These are phyloP conservation scores for Paecilomyces formosus DNA, from an alignment of 2,329 filamentous ascomycete genomes.

Conservation along the genomic window DNA sequence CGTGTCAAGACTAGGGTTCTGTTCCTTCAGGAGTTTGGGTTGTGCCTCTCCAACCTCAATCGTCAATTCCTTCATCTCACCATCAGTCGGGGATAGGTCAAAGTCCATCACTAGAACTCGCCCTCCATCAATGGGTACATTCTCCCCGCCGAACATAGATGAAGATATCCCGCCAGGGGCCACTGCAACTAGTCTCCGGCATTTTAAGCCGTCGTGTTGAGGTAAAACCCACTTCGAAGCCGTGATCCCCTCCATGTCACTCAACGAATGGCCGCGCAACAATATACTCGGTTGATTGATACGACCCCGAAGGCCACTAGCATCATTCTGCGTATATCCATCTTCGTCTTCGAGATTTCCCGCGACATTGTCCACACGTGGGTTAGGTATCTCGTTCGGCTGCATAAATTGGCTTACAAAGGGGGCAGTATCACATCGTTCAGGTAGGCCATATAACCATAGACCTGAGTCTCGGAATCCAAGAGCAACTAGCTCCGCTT, in stretches of 20 bases:
- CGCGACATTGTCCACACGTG: not conserved
- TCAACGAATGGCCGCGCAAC: conserved; percentile 58
- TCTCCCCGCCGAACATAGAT: conserved; percentile 60
- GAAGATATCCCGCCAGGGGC: conserved; percentile 61
- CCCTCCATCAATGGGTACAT: conserved; percentile 71
- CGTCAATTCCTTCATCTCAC: conserved; percentile 50
- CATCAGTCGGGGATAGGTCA: conserved; percentile 53
- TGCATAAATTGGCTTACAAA: conserved; percentile 21
- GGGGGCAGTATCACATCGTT: conserved; percentile 55
- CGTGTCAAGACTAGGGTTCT: conserved; percentile 64
- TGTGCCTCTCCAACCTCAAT: conserved; percentile 68
- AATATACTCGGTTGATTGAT: conserved; percentile 55
- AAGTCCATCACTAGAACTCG: conserved; percentile 69
- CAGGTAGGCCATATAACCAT: conserved; percentile 73
- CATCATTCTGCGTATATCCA: conserved; percentile 10
- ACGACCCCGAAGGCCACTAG: conserved; percentile 25
- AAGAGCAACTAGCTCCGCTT: conserved; percentile 64
- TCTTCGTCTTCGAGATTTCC: conserved; percentile 2
- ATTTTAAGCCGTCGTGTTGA: conserved; percentile 33
- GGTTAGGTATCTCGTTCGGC: not conserved
- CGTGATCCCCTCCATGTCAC: conserved; percentile 58
- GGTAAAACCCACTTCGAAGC: conserved; percentile 65
- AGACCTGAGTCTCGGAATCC: conserved; percentile 66
- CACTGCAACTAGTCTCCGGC: conserved; percentile 56
- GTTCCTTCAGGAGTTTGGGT: conserved; percentile 65